Evolutionary conservation across 2,329 filamentous ascomycete species (phyloP).

Genomic region (Talaromyces pinophilus): DNA sequence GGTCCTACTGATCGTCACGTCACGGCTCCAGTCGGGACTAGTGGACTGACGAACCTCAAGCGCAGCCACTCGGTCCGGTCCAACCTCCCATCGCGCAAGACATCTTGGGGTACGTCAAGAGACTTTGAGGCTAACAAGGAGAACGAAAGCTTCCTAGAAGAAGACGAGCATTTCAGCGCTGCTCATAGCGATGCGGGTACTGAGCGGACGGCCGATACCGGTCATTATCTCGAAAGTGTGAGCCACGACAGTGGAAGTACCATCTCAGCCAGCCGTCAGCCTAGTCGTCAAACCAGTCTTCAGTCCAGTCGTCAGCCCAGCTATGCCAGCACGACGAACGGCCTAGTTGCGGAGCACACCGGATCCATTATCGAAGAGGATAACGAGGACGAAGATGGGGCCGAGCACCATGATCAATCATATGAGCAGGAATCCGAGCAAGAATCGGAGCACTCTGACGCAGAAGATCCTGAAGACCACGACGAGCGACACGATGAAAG

Average conservation of each 20-base stretch:
- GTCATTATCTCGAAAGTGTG: slow-evolving; percentile 46
- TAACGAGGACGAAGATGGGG: slow-evolving; percentile 33
- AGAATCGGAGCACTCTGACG: slow-evolving; percentile 23
- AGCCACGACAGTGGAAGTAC: slow-evolving; percentile 36
- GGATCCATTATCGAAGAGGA: slow-evolving; percentile 28
- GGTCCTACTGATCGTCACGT: slow-evolving; percentile 36
- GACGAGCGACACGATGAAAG: slow-evolving; percentile 22
- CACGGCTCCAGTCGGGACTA: slow-evolving; percentile 33
- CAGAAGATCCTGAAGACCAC: slow-evolving; percentile 6
- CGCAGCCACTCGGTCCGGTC: slow-evolving; percentile 77
- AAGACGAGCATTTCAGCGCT: slow-evolving; percentile 52
- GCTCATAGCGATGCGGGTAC: slow-evolving; percentile 55
- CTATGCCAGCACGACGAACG: slow-evolving; percentile 43
- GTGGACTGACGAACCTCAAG: slow-evolving; percentile 62
- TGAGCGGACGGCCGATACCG: slow-evolving; percentile 48
- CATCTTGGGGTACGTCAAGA: slow-evolving; percentile 64
- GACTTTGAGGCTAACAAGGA: slow-evolving; percentile 57
- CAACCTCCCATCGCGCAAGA: slow-evolving; percentile 62
- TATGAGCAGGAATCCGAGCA: slow-evolving; percentile 23
- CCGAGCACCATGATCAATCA: slow-evolving; percentile 29
- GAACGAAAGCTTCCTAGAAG: slow-evolving; percentile 64
- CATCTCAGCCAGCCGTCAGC: slow-evolving; percentile 41
- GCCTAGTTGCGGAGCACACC: slow-evolving; percentile 34
- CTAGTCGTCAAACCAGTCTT: slow-evolving; percentile 30
- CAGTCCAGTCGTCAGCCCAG: slow-evolving; percentile 41